phyloP scores from a whole-genome alignment of 2,329 filamentous ascomycete species.

The Cladosporium sp. region DNA sequence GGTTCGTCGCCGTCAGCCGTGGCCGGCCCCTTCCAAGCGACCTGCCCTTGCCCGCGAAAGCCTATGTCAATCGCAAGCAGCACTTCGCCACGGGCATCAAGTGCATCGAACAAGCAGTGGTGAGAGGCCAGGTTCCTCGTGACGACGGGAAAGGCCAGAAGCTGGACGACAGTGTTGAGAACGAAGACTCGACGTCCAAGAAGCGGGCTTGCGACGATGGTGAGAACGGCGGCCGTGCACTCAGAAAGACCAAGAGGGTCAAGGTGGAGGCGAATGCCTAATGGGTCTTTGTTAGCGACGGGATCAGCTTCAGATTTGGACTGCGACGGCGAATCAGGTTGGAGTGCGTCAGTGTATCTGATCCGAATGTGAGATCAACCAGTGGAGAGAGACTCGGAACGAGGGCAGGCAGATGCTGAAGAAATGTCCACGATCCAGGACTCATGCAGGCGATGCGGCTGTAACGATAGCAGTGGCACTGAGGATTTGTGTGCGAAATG shows the following conservation, averaged over 20 bases:
- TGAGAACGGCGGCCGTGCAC: not conserved
- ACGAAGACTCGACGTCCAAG: not conserved
- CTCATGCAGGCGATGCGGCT: no score
- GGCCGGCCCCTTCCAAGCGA: not conserved
- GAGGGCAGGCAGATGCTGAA: no score
- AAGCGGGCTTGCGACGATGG: not conserved
- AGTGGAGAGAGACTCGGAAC: not conserved
- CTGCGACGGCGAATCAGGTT: no score
- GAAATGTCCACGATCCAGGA: no score
- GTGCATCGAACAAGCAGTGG: not conserved
- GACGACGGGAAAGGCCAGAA: no score
- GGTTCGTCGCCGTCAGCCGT: not conserved
- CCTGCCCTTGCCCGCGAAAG: not conserved
- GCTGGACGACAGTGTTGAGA: not conserved
- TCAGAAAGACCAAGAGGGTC: not conserved
- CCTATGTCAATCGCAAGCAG: not conserved
- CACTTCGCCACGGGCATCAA: not conserved
- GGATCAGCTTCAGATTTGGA: no score
- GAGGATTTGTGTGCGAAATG: not conserved
- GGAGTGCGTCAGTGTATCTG: no score
- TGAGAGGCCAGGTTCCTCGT: no score
- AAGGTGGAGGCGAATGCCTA: not conserved
- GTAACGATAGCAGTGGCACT: not conserved
- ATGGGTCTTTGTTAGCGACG: no score
- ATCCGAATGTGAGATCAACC: not conserved